Base-by-base conservation (phyloP, 345 rosid genomes). In the Salix brachista region DNA sequence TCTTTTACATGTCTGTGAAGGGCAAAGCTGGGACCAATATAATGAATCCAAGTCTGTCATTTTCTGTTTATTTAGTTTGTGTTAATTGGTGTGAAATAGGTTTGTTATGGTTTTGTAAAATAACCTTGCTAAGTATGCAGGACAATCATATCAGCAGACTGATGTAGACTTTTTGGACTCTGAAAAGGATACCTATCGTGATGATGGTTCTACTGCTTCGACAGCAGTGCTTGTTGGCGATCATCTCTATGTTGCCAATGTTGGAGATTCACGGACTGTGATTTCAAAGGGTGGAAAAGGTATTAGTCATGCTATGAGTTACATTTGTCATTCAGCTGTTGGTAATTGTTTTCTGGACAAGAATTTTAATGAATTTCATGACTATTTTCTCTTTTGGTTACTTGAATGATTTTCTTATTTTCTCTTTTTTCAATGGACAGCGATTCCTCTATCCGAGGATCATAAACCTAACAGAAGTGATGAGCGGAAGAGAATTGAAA, bases 181-280 rank as follows among this genome's bases (percentile, higher is more conserved):
- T 18, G 97, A 91, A 85, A 91, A 86, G 76, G 97, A 92, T 78
- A 80, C 86, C 25, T 94, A 83, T 71, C 79, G 98, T 72, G 99
- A 96, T 75, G 99, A 96, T 85, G 99, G 99, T 79, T 96, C 99
- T 52, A 96, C 99, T 73, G 99, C 99, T 84, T 96, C 99, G 30
- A 87, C 98, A 70, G 99, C 97, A 58, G 91, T 96, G 36, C 82
- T 96, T 83, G 91, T 96, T 41, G 97, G 95, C 77, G 87, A 85
- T 80, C 99, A 92, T 88, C 86, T 94, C 11, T 96, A 87, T 81
- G 99, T 96, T 86, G 99, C 99, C 65, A 96, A 94, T 80, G 99
- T 96, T 79, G 99, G 99, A 87, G 98, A 96, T 81, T 96, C 99
- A 13, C 88, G 99, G 72, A 89, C 99, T 39, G 89, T 96, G 70